These are phyloP conservation scores for Aspergillus sp. DNA, from an alignment of 2,329 filamentous ascomycete genomes.

Conservation along the genomic window DNA sequence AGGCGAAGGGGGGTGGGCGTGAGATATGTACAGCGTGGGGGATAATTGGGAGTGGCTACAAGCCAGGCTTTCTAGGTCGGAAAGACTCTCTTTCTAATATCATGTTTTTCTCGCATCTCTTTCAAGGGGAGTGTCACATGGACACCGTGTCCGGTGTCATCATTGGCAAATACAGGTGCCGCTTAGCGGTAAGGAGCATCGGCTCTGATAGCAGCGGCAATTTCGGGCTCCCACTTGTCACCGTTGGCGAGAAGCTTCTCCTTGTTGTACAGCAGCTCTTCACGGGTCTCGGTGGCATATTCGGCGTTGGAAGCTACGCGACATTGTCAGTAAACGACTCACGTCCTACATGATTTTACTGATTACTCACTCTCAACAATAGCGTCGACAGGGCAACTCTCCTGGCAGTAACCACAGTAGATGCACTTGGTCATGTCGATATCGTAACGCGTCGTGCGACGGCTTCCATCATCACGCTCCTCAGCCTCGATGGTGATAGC, in stretches of 20 bases:
- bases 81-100: constrained; percentile 16
- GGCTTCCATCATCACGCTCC: constrained; percentile 92
- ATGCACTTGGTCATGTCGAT: constrained; percentile 99
- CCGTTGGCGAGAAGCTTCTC: constrained; percentile 87
- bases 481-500: constrained; percentile 99
- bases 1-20: constrained; percentile 15
- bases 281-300: constrained; percentile 76
- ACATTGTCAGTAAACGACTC: constrained; percentile 16
- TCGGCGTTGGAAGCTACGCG: constrained; percentile 66
- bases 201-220: constrained; percentile 86
- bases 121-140: constrained; percentile 7
- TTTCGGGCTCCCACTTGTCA: constrained; percentile 97
- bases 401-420: constrained; percentile 99
- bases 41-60: constrained; percentile 10
- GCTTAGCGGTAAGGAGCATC: constrained; percentile 86
- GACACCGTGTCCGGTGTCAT: neutral
- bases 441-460: constrained; percentile 95
- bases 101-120: constrained; percentile 11
- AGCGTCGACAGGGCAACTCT: constrained; percentile 96
- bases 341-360: constrained; percentile 15
- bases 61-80: neutral
- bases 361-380: constrained; percentile 68
- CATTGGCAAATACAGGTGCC: neutral
- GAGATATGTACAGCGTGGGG: constrained; percentile 37
- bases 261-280: constrained; percentile 98